These are phyloP conservation scores for Gymnopus androsaceus DNA, from an alignment of 1,284 basidiomycete genomes.

Conservation along the genomic window DNA sequence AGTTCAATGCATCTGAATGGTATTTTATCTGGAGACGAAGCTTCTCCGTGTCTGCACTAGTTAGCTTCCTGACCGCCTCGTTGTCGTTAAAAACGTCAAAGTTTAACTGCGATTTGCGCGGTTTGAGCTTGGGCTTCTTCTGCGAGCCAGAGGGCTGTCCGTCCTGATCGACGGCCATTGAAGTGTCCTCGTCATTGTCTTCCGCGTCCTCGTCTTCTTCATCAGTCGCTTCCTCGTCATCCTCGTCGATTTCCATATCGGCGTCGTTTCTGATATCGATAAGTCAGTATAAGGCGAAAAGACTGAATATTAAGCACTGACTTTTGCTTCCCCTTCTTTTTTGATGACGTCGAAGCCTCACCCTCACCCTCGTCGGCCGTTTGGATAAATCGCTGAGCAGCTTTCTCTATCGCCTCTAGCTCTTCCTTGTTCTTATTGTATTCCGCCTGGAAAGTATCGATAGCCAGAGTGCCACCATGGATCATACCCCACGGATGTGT, in stretches of 20 bases:
- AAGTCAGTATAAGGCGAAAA: background rate
- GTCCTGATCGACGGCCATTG: constrained; percentile 40
- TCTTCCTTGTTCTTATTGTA: constrained; percentile 71
- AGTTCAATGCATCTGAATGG: constrained; percentile 84
- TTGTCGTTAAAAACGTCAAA: constrained; percentile 65
- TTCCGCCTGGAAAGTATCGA: constrained; percentile 74
- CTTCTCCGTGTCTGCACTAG: constrained; percentile 66
- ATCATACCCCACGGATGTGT: constrained; percentile 93
- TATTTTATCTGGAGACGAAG: constrained; percentile 86
- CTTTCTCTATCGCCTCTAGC: constrained; percentile 56
- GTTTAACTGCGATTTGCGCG: constrained; percentile 71
- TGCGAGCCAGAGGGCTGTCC: constrained; percentile 15
- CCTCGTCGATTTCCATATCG: constrained; percentile 56
- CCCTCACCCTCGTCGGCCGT: constrained; percentile 30
- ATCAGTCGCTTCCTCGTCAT: constrained; percentile 26
- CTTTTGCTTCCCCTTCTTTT: constrained; percentile 30
- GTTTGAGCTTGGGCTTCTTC: constrained; percentile 43
- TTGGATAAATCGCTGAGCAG: constrained; percentile 58
- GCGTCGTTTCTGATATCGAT: constrained; percentile 35
- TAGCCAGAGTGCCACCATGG: constrained; percentile 82
- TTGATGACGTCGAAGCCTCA: constrained; percentile 31
- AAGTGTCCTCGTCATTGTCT: constrained; percentile 31
- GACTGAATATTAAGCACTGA: background rate
- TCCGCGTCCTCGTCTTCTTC: constrained; percentile 44
- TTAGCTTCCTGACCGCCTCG: constrained; percentile 63